Conservation (phyloP, 2,329 filamentous ascomycete species). For the Aspergillus sp. region DNA sequence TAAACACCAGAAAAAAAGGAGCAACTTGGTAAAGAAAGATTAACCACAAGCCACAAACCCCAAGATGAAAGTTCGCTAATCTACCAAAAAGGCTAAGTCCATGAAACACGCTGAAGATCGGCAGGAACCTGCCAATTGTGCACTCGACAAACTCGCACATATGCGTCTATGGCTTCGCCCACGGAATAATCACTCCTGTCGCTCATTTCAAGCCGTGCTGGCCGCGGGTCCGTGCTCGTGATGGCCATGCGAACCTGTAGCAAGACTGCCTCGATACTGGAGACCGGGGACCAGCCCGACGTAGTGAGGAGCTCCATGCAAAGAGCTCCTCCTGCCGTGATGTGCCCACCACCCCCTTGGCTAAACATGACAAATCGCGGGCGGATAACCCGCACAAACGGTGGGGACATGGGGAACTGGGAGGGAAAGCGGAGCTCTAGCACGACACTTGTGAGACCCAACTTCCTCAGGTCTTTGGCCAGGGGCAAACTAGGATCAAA, state of each 20-base stretch:
- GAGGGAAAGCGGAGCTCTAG: slow-evolving; percentile 79
- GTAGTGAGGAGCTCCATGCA: slow-evolving; percentile 83
- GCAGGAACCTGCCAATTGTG: slow-evolving; percentile 74
- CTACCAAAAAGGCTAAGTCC: slow-evolving; percentile 1
- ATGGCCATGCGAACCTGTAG: slow-evolving; percentile 79
- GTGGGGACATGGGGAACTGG: slow-evolving; percentile 74
- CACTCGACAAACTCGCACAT: slow-evolving; percentile 61
- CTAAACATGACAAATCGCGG: slow-evolving; percentile 74
- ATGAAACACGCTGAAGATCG: slow-evolving; percentile 55
- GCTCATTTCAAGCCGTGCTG: slow-evolving; percentile 63
- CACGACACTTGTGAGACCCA: slow-evolving; percentile 65
- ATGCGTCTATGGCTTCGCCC: slow-evolving; percentile 71
- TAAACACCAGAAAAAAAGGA: not conserved
- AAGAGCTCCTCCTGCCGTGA: slow-evolving; percentile 80
- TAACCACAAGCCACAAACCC: not conserved
- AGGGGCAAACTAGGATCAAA: slow-evolving; percentile 71
- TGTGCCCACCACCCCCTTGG: slow-evolving; percentile 77
- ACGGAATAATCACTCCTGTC: slow-evolving; percentile 59
- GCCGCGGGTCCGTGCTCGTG: slow-evolving; percentile 63
- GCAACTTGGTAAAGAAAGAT: not conserved
- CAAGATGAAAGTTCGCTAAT: not conserved
- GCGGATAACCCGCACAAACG: slow-evolving; percentile 79
- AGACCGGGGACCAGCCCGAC: slow-evolving; percentile 74
- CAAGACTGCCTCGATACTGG: slow-evolving; percentile 74
- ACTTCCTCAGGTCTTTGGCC: slow-evolving; percentile 69